These are phyloP conservation scores for Chalaropsis ovoidea DNA, from an alignment of 2,329 filamentous ascomycete species.

Conservation along the genomic window DNA sequence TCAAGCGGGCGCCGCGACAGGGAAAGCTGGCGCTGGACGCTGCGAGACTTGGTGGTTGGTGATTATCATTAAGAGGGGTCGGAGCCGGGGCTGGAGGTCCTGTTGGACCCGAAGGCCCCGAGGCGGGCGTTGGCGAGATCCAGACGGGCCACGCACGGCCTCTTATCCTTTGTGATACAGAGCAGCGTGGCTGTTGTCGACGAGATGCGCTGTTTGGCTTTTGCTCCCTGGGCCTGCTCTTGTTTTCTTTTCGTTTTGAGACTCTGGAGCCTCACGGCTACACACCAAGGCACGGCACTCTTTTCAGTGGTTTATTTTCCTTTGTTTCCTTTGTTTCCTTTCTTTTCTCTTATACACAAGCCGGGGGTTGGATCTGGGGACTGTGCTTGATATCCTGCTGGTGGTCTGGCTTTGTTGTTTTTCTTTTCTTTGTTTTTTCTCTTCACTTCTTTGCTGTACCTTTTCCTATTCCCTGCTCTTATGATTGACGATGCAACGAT, in stretches of 20 bases:
- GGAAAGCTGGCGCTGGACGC: slow-evolving; percentile 68
- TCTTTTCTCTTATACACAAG: slow-evolving; percentile 6
- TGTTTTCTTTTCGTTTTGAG: slow-evolving; percentile 8
- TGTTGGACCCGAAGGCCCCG: background rate
- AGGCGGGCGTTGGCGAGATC: background rate
- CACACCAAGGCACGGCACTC: background rate
- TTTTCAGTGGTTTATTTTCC: background rate
- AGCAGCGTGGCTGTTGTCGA: background rate
- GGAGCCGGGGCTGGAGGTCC: background rate
- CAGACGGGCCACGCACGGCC: background rate
- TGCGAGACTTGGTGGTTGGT: slow-evolving; percentile 48
- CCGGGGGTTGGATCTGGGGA: background rate
- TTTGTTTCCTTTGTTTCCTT: background rate
- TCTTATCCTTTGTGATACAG: slow-evolving; percentile 12
- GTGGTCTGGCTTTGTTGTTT: slow-evolving; percentile 1
- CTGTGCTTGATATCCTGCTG: slow-evolving; percentile 11
- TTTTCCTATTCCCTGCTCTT: slow-evolving; percentile 19
- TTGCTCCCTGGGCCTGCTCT: background rate
- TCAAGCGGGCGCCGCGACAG: slow-evolving; percentile 46
- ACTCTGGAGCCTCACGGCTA: slow-evolving; percentile 6
- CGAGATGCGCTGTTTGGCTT: no score
- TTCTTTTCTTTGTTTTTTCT: background rate
- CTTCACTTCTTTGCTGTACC: background rate
- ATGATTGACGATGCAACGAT: slow-evolving; percentile 26
- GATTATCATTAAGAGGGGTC: slow-evolving; percentile 30